Conservation (phyloP, 257 asterid species). For the Solanum virginianum region DNA sequence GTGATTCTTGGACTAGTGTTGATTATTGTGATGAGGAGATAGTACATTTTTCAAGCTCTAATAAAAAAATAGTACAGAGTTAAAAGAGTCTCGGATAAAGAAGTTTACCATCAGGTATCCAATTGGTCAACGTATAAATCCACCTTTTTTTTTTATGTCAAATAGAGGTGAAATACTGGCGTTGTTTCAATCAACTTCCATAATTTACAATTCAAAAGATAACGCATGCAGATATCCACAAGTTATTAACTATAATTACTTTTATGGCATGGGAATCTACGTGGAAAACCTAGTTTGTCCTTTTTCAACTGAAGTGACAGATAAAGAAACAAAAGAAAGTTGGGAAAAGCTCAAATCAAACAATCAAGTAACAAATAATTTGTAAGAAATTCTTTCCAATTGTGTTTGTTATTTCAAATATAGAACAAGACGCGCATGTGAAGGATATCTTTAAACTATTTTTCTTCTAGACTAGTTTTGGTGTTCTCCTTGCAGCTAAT, state of each 20-base stretch:
- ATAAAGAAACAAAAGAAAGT: not conserved
- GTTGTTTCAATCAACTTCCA: not conserved
- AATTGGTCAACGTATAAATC: not conserved
- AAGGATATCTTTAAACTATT: not conserved
- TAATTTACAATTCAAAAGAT: not conserved
- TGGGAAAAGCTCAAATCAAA: not conserved
- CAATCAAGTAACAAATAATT: not conserved
- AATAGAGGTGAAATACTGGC: not conserved
- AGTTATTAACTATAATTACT: not conserved
- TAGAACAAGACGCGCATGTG: not conserved
- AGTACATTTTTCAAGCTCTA: too few relatives aligned
- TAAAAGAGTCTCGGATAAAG: not conserved
- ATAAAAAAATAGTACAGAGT: not conserved
- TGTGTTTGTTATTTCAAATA: not conserved
- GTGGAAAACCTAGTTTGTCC: not conserved
- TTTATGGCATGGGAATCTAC: not conserved
- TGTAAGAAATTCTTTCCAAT: not conserved
- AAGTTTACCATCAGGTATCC: not conserved
- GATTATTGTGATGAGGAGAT: too few relatives aligned
- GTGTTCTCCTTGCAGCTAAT: not conserved
- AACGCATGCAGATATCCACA: not conserved
- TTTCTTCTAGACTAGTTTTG: not conserved
- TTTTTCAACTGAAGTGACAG: not conserved
- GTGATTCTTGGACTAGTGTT: too few relatives aligned
- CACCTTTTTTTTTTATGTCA: not conserved